phyloP scores from a whole-genome alignment of 2,329 filamentous ascomycete species.

The Xylogone sp. region DNA sequence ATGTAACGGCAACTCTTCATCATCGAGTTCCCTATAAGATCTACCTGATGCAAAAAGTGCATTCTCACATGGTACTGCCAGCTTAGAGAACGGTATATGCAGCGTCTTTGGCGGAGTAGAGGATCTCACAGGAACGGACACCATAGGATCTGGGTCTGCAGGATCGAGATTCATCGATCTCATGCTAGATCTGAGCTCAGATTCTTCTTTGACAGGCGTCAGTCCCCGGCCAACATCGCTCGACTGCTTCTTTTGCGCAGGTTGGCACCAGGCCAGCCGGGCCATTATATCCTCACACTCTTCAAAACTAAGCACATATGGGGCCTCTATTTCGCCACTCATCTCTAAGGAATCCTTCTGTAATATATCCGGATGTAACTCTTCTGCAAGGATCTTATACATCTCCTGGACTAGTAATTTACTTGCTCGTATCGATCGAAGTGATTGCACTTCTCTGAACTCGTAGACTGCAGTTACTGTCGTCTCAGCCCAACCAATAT shows the following conservation, averaged over 20 bases:
- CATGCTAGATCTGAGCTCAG: constrained; percentile 38
- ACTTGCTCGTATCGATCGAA: constrained; percentile 69
- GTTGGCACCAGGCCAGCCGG: constrained; percentile 73
- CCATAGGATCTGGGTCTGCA: constrained; percentile 12
- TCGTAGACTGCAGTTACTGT: constrained; percentile 84
- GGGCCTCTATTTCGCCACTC: background rate
- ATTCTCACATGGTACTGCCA: constrained; percentile 72
- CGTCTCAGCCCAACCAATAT: constrained; percentile 92
- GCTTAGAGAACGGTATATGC: constrained; percentile 62
- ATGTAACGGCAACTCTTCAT: constrained; percentile 79
- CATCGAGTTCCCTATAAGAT: constrained; percentile 64
- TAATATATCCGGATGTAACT: constrained; percentile 26
- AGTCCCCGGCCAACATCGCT: constrained; percentile 29
- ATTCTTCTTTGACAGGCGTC: constrained; percentile 54
- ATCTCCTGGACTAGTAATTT: constrained; percentile 68
- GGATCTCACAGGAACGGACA: constrained; percentile 40
- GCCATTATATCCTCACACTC: constrained; percentile 77
- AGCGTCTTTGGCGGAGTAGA: constrained; percentile 49
- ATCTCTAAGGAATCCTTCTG: background rate
- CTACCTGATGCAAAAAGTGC: constrained; percentile 64
- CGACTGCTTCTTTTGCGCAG: constrained; percentile 12
- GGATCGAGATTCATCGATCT: constrained; percentile 16
- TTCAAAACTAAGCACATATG: constrained; percentile 58
- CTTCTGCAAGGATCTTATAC: constrained; percentile 56
- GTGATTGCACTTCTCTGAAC: constrained; percentile 73